Percentiles rank a stretch among this genome's conserved stretches.
phyloP scores from a whole-genome alignment of 108 stramenopile genomes.

The Pseudonitzschia multiseries region DNA sequence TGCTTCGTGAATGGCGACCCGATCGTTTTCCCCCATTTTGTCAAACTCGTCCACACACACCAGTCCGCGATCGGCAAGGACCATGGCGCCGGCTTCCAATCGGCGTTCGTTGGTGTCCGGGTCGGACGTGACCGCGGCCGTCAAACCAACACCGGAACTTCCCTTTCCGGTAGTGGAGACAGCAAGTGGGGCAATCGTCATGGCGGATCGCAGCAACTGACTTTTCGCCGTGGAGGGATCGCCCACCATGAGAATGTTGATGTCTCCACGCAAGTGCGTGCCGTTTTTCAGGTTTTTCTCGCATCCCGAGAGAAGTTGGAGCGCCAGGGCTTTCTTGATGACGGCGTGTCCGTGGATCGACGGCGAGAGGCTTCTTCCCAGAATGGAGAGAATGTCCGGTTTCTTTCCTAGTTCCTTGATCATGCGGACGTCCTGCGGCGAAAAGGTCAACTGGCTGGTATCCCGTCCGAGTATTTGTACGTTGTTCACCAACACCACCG shows the following conservation, averaged over 20 bases:
- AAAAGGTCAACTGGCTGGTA: slow-evolving; percentile 72
- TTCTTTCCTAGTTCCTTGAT: slow-evolving; percentile 82
- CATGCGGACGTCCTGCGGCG: slow-evolving; percentile 72
- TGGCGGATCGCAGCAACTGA: slow-evolving; percentile 94
- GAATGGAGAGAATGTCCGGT: slow-evolving; percentile 69
- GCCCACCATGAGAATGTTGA: slow-evolving; percentile 99
- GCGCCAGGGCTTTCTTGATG: slow-evolving; percentile 95
- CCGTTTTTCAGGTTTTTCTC: slow-evolving; percentile 98
- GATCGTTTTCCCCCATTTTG: slow-evolving; percentile 91
- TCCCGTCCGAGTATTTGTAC: slow-evolving; percentile 90
- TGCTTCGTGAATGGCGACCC: slow-evolving; percentile 99
- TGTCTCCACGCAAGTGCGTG: slow-evolving; percentile 97
- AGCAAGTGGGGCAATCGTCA: slow-evolving; percentile 95
- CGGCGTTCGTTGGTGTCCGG: slow-evolving; percentile 96
- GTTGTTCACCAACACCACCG: slow-evolving; percentile 95
- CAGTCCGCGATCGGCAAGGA: slow-evolving; percentile 96
- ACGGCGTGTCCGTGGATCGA: slow-evolving; percentile 97
- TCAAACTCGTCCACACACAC: slow-evolving; percentile 99
- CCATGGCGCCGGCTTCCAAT: slow-evolving; percentile 99
- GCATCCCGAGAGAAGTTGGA: slow-evolving; percentile 91
- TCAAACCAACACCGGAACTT: slow-evolving; percentile 98
- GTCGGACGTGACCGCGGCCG: slow-evolving; percentile 98
- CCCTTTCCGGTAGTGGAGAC: slow-evolving; percentile 96
- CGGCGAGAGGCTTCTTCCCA: slow-evolving; percentile 91
- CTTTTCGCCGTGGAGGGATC: slow-evolving; percentile 99